Evolutionary conservation across 2,329 filamentous ascomycete genomes (phyloP).

Genomic region (Cladosporium sp.): DNA sequence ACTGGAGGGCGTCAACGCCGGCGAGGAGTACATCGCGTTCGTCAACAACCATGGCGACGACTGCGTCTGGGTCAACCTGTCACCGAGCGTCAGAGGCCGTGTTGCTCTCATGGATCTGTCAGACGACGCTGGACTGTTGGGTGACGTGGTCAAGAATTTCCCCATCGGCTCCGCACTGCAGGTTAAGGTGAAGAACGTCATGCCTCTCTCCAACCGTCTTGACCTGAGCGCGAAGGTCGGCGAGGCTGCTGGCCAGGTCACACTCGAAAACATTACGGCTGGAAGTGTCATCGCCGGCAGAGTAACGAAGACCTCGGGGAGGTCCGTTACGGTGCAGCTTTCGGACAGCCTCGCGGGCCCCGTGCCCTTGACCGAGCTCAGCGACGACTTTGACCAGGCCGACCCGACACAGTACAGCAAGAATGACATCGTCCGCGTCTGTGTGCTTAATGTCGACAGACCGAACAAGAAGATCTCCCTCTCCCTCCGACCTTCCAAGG

Average conservation of each 20-base stretch:
- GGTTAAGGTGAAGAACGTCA: constrained; percentile 69
- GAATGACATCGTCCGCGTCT: constrained; percentile 84
- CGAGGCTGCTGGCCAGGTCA: constrained; percentile 47
- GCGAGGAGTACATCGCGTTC: constrained; percentile 70
- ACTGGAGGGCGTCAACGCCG: constrained; percentile 65
- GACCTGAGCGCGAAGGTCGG: constrained; percentile 54
- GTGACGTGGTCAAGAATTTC: constrained; percentile 71
- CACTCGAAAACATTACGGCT: constrained; percentile 64
- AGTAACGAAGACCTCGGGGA: constrained; percentile 79
- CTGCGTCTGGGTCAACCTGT: constrained; percentile 84
- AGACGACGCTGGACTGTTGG: constrained; percentile 73
- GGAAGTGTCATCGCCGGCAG: constrained; percentile 78
- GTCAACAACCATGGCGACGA: constrained; percentile 82
- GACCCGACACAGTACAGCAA: constrained; percentile 70
- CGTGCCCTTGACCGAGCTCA: constrained; percentile 74
- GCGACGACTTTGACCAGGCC: constrained; percentile 77
- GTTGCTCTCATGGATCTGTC: constrained; percentile 78
- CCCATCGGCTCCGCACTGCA: constrained; percentile 83
- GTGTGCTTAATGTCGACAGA: constrained; percentile 70
- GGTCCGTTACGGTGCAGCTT: constrained; percentile 77
- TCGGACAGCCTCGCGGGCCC: constrained; percentile 73
- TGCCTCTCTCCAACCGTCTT: constrained; percentile 65
- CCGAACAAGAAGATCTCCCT: constrained; percentile 79
- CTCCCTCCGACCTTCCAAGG: constrained; percentile 78
- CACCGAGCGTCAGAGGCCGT: constrained; percentile 79